phyloP scores from a whole-genome alignment of 2,329 filamentous ascomycete genomes.

The Fusarium austroafricanum region DNA sequence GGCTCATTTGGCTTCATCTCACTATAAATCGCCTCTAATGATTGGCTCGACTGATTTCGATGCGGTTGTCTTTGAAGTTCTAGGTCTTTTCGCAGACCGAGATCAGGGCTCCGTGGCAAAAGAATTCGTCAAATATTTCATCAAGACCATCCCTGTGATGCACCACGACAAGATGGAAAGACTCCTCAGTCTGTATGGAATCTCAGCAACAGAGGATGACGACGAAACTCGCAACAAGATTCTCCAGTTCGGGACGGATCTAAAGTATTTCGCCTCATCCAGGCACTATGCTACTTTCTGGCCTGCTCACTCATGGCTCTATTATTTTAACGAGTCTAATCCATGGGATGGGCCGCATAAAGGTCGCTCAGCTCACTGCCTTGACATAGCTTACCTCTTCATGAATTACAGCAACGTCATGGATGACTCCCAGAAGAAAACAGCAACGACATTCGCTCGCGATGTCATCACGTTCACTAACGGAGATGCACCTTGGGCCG shows the following conservation, averaged over 20 bases:
- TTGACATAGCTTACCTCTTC: background rate
- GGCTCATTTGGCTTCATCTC: accelerated
- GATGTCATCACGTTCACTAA: background rate
- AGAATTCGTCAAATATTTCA: background rate
- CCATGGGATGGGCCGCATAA: background rate
- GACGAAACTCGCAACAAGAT: accelerated
- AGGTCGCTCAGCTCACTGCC: conserved; percentile 1
- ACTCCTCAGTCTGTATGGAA: background rate
- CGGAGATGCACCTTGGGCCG: background rate
- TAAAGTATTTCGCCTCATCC: background rate
- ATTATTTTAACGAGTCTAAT: conserved; percentile 6
- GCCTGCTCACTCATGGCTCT: background rate
- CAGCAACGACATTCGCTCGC: background rate
- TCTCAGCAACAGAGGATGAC: background rate
- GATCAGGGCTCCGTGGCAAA: background rate
- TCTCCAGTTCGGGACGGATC: background rate
- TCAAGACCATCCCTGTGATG: accelerated
- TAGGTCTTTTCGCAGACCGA: background rate
- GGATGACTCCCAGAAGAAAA: background rate
- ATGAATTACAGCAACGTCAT: background rate
- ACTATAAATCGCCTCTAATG: background rate
- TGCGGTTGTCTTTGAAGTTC: background rate
- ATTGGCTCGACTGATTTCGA: conserved; percentile 2
- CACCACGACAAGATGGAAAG: accelerated
- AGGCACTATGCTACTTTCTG: background rate